Base-by-base conservation (phyloP, 2,329 filamentous ascomycete genomes). In the Calonectria fujianensis region DNA sequence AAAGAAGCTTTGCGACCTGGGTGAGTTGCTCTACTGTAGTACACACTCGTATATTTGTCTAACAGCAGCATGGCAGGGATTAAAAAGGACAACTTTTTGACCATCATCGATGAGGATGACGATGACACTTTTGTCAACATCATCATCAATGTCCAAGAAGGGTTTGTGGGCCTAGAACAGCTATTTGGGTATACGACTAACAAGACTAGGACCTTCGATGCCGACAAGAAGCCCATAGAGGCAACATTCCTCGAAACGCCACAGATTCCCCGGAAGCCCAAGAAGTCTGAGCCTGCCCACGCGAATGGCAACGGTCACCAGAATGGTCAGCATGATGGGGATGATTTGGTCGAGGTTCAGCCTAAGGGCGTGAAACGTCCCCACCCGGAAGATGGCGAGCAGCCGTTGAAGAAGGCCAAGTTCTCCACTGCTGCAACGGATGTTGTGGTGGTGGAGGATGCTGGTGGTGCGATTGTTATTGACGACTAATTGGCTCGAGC, bases 41-140 rank as follows among this genome's bases (percentile, higher is more conserved):
- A 32, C 18, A 35, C 45, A 20, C 59, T 57, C 16, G 24, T 63
- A 35, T 29, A 54, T 32, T 73, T 41, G 11, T 59, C 79, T 82
- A 54, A 82, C 68, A 63, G 31, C 54, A 32, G 48, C 76, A 75
- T 74, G 92, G 75, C 75, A 93, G 91, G 93, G 14, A 91, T 98
- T 79, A 90, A 90, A 73, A 88, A 90, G 31, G 94, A 94, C 77
- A 93, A 90, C 68, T 96, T 97, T 83, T 85, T 98, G 76, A 97
- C 95, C 0, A 87, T 98, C 68, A 93, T 94, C n/a, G 97, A 97
- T 72, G 94, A 95, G 61, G 94, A 96, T 69, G 93, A 95, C 52
- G 89, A 93, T 0, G 89, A 91, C 63, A 90, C 94, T 0, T 93
- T 94, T 74, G 93, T 98, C 70, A 96, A 98, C 77, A 89, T 98